A percentile compares a stretch with the other conserved stretches of the same genome.
These are phyloP conservation scores for Annulohypoxylon maeteangense DNA, from an alignment of 495 filamentous ascomycete species.

Conservation along the genomic window DNA sequence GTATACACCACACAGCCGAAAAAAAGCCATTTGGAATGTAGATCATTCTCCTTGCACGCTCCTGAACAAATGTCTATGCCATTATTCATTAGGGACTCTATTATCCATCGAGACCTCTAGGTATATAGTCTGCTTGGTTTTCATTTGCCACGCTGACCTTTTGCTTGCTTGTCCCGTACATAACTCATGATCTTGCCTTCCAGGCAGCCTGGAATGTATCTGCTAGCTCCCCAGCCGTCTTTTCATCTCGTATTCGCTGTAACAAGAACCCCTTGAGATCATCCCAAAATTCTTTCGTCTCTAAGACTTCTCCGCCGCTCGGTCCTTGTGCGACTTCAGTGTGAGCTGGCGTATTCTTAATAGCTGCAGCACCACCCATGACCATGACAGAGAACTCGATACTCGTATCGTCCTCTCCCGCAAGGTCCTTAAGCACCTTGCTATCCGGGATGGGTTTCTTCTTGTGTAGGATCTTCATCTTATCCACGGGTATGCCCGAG, in stretches of 20 bases:
- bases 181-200: conserved; percentile 54
- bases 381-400: conserved; percentile 88
- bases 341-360: conserved; percentile 49
- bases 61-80: conserved; percentile 23
- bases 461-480: conserved; percentile 83
- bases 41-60: conserved; percentile 39
- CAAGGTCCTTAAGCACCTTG: conserved; percentile 70
- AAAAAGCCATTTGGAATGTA: conserved; percentile 44
- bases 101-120: neutral
- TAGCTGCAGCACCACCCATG: conserved; percentile 70
- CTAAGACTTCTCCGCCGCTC: conserved; percentile 68
- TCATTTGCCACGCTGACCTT: neutral
- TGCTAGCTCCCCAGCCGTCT: conserved; percentile 70
- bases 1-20: conserved; percentile 46
- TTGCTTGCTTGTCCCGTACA: neutral
- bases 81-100: conserved; percentile 29
- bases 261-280: conserved; percentile 84
- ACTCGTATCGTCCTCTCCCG: conserved; percentile 58
- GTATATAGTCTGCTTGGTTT: conserved; percentile 1
- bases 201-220: conserved; percentile 77
- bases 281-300: conserved; percentile 83
- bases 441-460: conserved; percentile 83
- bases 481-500: conserved; percentile 66
- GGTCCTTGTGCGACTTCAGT: conserved; percentile 61
- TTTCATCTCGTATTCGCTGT: conserved; percentile 79